Base-by-base conservation (phyloP, 768 basidiomycete genomes). In the Hypholoma fasciculare region DNA sequence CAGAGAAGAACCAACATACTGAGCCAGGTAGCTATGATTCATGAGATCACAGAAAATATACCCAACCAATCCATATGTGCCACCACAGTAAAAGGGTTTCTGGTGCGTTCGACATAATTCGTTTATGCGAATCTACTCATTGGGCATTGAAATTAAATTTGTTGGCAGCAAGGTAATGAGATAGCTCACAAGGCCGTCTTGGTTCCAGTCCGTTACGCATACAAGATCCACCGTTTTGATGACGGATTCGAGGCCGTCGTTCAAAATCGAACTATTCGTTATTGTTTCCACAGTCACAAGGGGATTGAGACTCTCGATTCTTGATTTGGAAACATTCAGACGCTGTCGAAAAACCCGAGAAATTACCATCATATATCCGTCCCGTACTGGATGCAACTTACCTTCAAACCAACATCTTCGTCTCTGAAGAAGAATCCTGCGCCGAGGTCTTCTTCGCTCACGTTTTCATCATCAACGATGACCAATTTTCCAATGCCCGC, bases 31-130 rank as follows among this genome's bases (percentile, higher is more conserved):
- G 60, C 94, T 88, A 66, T 97, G 96, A 55, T 84, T 80, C 56
- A 95, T 78, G 55, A 99, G 80, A 70, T 98, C 96, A 61, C 93
- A 94, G 69, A 98, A 97, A 66, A 97, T 93, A 73, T 94, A 99
- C 14, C 96, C 96, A 47, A 87, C 76, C 58, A 96, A 78, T 19
- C 96, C 96, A 69, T 94, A 96, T 14, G 90, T 89, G 11, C 92
- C 92, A 1, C 95, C 95, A n/a, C 89, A 86, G 65, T 97, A 98
- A 70, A 98, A 89, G 6, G 92, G 88, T 61, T 88, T 94, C 43
- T 78, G 75, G 49, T 83, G 76, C 56, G 82, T 80, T 59, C 95
- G 81, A 70, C 94, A 94, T n/a, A 85, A 78, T 52, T 84, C 82
- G 70, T 98, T 96, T 54, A 96, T 79, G 49, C 75, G 78, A 63